Evolutionary conservation across 2,329 filamentous ascomycete genomes (phyloP).

Genomic region (Atkinsonella texensis): DNA sequence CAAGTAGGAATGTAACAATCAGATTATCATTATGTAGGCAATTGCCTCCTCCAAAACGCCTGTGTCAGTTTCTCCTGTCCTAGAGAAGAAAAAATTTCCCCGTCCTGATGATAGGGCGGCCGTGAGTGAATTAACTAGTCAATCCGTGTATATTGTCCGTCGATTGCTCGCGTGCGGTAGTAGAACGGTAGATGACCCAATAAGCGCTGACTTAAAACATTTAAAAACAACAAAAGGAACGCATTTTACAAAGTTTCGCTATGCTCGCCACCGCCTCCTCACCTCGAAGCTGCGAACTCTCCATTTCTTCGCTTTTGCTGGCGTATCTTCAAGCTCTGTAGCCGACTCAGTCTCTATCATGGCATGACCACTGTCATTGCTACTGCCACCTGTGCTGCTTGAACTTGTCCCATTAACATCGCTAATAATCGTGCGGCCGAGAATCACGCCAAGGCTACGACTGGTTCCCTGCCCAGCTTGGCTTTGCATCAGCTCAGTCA

Average conservation of each 20-base stretch:
- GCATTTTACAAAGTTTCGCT: neutral
- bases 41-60: neutral
- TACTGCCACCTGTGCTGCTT: constrained; percentile 7
- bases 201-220: neutral
- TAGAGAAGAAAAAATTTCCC: neutral
- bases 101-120: too few species aligned
- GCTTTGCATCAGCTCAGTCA: constrained; percentile 14
- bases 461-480: constrained; percentile 12
- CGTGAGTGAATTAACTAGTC: neutral
- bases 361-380: constrained; percentile 4
- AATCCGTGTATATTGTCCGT: neutral
- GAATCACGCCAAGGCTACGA: constrained; percentile 10
- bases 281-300: constrained; percentile 4
- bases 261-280: constrained; percentile 6
- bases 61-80: neutral
- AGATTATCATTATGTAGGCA: neutral
- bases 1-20: neutral
- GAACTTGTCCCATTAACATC: constrained; percentile 3
- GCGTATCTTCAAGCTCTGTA: neutral
- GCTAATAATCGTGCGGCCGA: constrained; percentile 7
- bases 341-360: constrained; percentile 3
- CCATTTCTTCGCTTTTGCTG: constrained; percentile 3
- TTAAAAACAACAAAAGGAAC: neutral
- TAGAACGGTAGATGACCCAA: neutral
- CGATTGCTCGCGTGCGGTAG: neutral